Base-by-base conservation (phyloP, 805 yeast genomes). In the Naumovozyma castellii region DNA sequence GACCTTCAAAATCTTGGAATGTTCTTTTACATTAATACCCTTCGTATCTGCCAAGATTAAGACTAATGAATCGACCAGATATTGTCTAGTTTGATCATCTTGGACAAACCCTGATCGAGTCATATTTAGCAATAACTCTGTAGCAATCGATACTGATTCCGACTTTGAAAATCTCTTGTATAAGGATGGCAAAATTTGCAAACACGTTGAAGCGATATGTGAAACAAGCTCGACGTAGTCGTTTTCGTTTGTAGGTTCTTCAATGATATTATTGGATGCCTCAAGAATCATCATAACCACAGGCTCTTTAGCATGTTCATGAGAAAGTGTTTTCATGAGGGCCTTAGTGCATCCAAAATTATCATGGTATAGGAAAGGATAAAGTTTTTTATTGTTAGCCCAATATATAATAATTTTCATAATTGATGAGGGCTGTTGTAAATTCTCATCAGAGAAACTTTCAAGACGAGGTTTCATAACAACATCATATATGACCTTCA, bases 381-480 rank as follows among this genome's bases (percentile, higher is more conserved):
- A 62, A 30, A 80, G 66, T 17, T 65, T 63, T 4, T 66, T 63
- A 25, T 62, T 56, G 3, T 67, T 54, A 36, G 82, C 65, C 78
- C 94, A 73, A 6, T 72, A 63, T 5, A 75, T 60, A 51, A 90
- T 72, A 8, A 86, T 55, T 41, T 68, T 74, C 74, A 88, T 64
- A 34, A 90, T 56, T 0, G 94, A 72, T 0, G 97, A 86, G 0
- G 90, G 80, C 51, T 82, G 86, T 54, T 86, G 94, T 25, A 81
- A 65, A 56, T 90, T 92, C 51, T 83, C 95, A 32, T 64, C 71
- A 3, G 80, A 80, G 59, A 90, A 90, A 10, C 70, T 65, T 1
- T 44, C 66, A 49, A 92, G 66, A 52, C 94, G 73, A 5, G 94
- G 87, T 16, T 57, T 50, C 12, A 90, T 65, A 17, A 86, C 66